phyloP scores from a whole-genome alignment of 345 rosid species.

The Citrus maxima region DNA sequence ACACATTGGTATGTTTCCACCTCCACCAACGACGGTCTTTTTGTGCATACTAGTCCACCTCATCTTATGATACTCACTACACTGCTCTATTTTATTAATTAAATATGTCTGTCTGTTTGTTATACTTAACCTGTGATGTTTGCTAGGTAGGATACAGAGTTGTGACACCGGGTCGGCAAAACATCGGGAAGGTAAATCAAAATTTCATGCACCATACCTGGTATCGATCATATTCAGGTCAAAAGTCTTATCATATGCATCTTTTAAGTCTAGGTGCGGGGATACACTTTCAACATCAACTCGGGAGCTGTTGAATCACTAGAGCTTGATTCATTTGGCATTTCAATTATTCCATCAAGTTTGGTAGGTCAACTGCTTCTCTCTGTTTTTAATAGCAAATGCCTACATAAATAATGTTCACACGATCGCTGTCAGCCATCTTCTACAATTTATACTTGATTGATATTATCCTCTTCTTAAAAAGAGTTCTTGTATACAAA shows the following conservation, averaged over 20 bases:
- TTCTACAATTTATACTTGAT: background rate
- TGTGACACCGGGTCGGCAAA: constrained; percentile 50
- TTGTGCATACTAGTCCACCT: background rate
- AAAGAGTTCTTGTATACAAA: background rate
- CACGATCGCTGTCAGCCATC: background rate
- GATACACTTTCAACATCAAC: constrained; percentile 72
- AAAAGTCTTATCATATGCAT: background rate
- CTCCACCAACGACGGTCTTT: background rate
- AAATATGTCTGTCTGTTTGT: background rate
- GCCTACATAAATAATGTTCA: background rate
- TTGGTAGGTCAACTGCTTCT: constrained; percentile 47
- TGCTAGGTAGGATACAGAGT: constrained; percentile 89
- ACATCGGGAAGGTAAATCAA: constrained; percentile 68
- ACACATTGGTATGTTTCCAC: constrained; percentile 57
- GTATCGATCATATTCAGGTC: background rate
- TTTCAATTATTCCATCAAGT: constrained; percentile 84
- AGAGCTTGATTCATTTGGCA: constrained; percentile 86
- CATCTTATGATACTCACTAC: background rate
- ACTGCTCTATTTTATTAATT: background rate
- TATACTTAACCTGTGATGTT: constrained; percentile 21
- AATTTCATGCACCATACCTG: background rate
- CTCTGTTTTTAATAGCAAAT: background rate
- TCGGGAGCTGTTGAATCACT: constrained; percentile 78
- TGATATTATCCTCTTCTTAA: background rate
- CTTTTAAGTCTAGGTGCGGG: constrained; percentile 55